Conservation (phyloP, 805 yeast genomes). For the Spathaspora girioi region DNA sequence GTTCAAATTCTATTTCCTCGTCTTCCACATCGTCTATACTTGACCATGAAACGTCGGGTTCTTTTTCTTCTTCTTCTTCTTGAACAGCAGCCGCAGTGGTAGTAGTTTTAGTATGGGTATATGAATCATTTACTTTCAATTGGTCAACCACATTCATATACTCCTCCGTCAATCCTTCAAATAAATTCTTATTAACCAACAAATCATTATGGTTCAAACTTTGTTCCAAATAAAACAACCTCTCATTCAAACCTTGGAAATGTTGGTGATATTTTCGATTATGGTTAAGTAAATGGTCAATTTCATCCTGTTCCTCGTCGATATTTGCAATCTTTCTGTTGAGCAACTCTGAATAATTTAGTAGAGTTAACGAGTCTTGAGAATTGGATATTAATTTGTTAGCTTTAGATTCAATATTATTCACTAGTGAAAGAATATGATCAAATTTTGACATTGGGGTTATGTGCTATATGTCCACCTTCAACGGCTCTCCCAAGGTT, state of each 20-base stretch:
- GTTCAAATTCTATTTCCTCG: not conserved
- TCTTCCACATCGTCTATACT: not conserved
- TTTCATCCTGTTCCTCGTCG: constrained; percentile 27
- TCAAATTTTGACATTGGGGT: constrained; percentile 6
- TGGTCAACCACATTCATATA: constrained; percentile 21
- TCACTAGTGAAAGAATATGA: constrained; percentile 19
- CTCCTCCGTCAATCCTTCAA: constrained; percentile 26
- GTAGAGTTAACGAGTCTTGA: constrained; percentile 19
- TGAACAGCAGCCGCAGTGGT: not conserved
- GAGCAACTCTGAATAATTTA: constrained; percentile 16
- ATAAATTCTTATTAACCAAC: constrained; percentile 26
- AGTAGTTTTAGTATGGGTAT: not conserved
- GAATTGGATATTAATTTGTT: constrained; percentile 18
- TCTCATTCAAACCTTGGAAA: constrained; percentile 28
- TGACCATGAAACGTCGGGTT: not conserved
- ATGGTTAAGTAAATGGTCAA: constrained; percentile 17
- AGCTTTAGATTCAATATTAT: constrained; percentile 26
- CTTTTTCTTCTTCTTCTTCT: not conserved
- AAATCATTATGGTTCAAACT: constrained; percentile 27
- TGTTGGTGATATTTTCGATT: constrained; percentile 22
- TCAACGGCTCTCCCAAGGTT: too few species aligned
- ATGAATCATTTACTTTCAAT: constrained; percentile 10
- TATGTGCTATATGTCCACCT: too few species aligned
- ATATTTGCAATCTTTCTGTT: constrained; percentile 14
- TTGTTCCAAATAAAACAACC: constrained; percentile 31